Conservation (phyloP, 78 protist genomes). For the Dictyostelium brefeldianum region DNA sequence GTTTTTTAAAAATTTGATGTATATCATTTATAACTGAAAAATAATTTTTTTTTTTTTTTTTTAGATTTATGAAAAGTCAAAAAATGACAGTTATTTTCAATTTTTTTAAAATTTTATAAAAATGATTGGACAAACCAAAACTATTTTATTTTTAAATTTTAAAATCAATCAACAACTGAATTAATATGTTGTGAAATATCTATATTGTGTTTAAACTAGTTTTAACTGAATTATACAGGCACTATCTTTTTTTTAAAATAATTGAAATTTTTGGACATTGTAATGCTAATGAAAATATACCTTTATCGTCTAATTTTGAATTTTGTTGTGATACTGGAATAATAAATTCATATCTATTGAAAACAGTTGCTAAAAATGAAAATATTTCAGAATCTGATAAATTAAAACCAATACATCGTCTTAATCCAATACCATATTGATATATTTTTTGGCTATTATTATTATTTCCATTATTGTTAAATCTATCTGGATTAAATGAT, state of each 20-base stretch:
- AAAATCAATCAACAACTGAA: too few species aligned
- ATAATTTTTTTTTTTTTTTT: too few species aligned
- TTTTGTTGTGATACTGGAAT: background rate
- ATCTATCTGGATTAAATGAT: slow-evolving; percentile 43
- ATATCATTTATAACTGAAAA: too few species aligned
- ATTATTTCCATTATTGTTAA: background rate
- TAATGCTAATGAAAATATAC: slow-evolving; percentile 7
- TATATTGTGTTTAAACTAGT: too few species aligned
- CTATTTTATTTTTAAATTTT: too few species aligned
- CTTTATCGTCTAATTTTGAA: background rate
- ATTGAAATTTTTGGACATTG: background rate
- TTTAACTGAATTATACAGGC: too few species aligned
- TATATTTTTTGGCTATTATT: background rate
- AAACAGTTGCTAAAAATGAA: background rate
- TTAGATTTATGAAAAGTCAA: too few species aligned
- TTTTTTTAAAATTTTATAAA: too few species aligned
- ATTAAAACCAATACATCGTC: slow-evolving; percentile 35
- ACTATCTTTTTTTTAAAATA: background rate
- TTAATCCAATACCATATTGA: slow-evolving; percentile 36
- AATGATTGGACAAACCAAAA: too few species aligned
- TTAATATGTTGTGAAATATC: too few species aligned
- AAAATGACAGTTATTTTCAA: too few species aligned
- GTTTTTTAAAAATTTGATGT: too few species aligned
- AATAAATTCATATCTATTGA: slow-evolving; percentile 35
- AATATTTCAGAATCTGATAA: slow-evolving; percentile 43